Evolutionary conservation across 192 early-diverging fungal genomes (phyloP).

Genomic region (Umbelopsis sp.): DNA sequence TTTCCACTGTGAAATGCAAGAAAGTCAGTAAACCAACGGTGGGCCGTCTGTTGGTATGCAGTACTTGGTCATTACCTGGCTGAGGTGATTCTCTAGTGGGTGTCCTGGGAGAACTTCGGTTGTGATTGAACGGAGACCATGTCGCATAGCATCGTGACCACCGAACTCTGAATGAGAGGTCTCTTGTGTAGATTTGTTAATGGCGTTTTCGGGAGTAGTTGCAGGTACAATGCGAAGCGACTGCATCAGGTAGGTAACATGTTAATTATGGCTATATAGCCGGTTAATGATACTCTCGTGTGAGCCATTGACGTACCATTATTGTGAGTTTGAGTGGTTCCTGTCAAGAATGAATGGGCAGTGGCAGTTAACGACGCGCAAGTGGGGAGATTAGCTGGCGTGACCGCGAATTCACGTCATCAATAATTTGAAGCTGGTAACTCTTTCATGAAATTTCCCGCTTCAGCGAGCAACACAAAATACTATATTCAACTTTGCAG

Average conservation of each 20-base stretch:
- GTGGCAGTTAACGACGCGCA: conserved; percentile 11
- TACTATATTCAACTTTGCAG: too few relatives aligned
- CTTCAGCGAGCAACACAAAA: too few relatives aligned
- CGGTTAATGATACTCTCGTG: too few relatives aligned
- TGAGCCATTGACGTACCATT: neutral
- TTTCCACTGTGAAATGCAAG: conserved; percentile 67
- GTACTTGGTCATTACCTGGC: conserved; percentile 49
- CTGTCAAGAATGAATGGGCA: neutral
- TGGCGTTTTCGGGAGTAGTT: conserved; percentile 19
- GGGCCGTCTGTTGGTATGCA: neutral
- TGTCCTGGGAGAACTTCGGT: conserved; percentile 68
- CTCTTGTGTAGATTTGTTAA: conserved; percentile 34
- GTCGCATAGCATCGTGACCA: conserved; percentile 82
- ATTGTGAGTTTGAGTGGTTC: neutral
- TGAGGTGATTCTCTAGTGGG: conserved; percentile 78
- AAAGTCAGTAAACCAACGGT: neutral
- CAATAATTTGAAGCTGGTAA: neutral
- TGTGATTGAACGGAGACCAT: conserved; percentile 68
- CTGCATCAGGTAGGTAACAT: neutral
- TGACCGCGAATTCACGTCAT: conserved; percentile 19
- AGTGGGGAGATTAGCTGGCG: neutral
- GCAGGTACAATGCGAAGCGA: conserved; percentile 33
- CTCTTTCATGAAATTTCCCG: too few relatives aligned
- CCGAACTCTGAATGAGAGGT: conserved; percentile 67
- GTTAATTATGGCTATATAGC: neutral